Conservation (phyloP, 768 basidiomycete species). For the Bullera alba region DNA sequence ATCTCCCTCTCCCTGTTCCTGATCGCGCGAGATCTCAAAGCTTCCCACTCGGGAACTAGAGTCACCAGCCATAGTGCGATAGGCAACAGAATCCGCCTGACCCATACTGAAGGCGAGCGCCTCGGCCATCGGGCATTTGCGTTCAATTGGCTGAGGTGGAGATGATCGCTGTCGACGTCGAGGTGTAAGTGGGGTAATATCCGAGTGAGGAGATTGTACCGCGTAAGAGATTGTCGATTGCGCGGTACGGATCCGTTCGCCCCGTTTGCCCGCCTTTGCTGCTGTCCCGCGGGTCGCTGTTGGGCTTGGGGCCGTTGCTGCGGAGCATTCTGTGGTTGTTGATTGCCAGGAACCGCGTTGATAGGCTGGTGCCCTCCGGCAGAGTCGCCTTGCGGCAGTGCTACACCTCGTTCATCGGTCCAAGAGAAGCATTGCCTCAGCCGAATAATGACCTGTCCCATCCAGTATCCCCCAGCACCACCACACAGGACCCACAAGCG, state of each 20-base stretch:
- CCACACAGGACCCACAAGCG: conserved; percentile 27
- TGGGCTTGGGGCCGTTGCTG: too few relatives aligned
- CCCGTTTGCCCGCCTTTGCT: too few relatives aligned
- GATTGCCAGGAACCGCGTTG: not conserved
- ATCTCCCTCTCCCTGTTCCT: conserved; percentile 28
- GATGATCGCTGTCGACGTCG: not conserved
- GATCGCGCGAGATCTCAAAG: conserved; percentile 21
- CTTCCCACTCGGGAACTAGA: conserved; percentile 34
- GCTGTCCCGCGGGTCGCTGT: too few relatives aligned
- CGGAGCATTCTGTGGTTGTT: not conserved
- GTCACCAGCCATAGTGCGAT: conserved; percentile 36
- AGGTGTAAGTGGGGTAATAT: conserved; percentile 21
- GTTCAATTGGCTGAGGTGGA: not conserved
- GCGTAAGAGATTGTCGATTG: too few relatives aligned
- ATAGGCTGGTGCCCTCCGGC: too few relatives aligned
- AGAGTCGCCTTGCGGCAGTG: not conserved
- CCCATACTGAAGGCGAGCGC: conserved; percentile 11
- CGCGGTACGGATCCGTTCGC: too few relatives aligned
- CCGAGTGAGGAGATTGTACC: too few relatives aligned
- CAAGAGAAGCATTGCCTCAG: conserved; percentile 1
- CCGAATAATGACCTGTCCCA: conserved; percentile 12
- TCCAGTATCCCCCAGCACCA: conserved; percentile 24
- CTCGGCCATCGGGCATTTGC: not conserved
- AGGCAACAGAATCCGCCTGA: conserved; percentile 31
- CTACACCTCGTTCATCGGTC: too few relatives aligned